A percentile compares a stretch with the other conserved stretches of the same genome.
Conservation (phyloP, 768 basidiomycete species). For the Suillus decipiens region DNA sequence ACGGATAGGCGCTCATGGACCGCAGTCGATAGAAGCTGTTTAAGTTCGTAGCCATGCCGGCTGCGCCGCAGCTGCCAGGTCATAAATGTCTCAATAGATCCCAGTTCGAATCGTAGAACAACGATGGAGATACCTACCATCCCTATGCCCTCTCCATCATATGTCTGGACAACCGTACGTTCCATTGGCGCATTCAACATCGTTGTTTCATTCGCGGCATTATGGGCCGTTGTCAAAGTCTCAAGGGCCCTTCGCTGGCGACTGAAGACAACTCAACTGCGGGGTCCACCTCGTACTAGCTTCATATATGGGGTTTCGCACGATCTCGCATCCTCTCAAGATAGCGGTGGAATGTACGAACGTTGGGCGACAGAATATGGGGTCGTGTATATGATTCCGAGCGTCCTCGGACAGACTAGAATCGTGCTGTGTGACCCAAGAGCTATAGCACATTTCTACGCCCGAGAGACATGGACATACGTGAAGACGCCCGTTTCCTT, state of each 20-base stretch:
- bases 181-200: background rate
- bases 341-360: slow-evolving; percentile 19
- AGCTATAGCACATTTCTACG: slow-evolving; percentile 50
- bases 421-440: slow-evolving; percentile 43
- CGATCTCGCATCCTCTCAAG: background rate
- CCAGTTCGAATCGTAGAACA: background rate
- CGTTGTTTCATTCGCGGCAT: background rate
- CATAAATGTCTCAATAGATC: background rate
- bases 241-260: slow-evolving; percentile 1
- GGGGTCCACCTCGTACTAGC: slow-evolving; percentile 22
- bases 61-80: background rate
- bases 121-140: background rate
- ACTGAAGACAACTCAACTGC: slow-evolving; percentile 17
- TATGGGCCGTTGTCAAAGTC: slow-evolving; percentile 13
- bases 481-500: slow-evolving; percentile 38
- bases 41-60: background rate
- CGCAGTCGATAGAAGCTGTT: background rate
- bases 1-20: no score
- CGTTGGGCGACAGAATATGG: slow-evolving; percentile 26
- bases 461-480: slow-evolving; percentile 52
- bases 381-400: slow-evolving; percentile 17
- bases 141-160: background rate
- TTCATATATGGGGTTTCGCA: slow-evolving; percentile 22
- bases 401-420: slow-evolving; percentile 12
- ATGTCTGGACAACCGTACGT: background rate